phyloP scores from a whole-genome alignment of 2,329 filamentous ascomycete genomes.

The Xylaria sp. region DNA sequence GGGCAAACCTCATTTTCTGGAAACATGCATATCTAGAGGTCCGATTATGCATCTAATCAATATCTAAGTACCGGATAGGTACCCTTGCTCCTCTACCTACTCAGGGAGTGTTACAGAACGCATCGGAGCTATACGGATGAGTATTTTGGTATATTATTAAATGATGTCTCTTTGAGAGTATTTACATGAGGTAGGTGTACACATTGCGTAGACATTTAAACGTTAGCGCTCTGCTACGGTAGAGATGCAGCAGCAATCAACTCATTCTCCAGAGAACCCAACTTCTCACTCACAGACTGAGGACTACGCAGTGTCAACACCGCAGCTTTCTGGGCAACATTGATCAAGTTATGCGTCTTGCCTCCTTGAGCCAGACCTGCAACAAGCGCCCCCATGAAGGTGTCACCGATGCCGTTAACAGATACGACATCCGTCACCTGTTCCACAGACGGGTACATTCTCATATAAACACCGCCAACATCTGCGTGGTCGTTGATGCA shows the following conservation, averaged over 20 bases:
- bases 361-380: slow-evolving; percentile 72
- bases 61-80: too few relatives aligned
- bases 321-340: slow-evolving; percentile 81
- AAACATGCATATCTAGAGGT: neutral
- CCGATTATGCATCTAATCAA: neutral
- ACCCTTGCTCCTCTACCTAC: too few relatives aligned
- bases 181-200: neutral
- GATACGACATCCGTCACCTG: slow-evolving; percentile 76
- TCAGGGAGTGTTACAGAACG: too few relatives aligned
- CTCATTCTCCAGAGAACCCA: slow-evolving; percentile 54
- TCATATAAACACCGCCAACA: slow-evolving; percentile 83
- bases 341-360: slow-evolving; percentile 66
- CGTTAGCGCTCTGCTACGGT: neutral
- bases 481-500: slow-evolving; percentile 56
- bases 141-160: neutral
- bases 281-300: slow-evolving; percentile 70
- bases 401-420: slow-evolving; percentile 94
- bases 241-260: slow-evolving; percentile 38
- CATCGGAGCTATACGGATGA: neutral
- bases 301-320: slow-evolving; percentile 76
- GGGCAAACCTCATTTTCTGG: slow-evolving; percentile 18
- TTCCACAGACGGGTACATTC: slow-evolving; percentile 69
- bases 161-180: neutral
- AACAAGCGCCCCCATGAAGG: slow-evolving; percentile 84
- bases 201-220: neutral